A percentile compares a stretch with the other conserved stretches of the same genome.
Conservation (phyloP, 352 stramenopile genomes). For the Saprolegnia diclina region DNA sequence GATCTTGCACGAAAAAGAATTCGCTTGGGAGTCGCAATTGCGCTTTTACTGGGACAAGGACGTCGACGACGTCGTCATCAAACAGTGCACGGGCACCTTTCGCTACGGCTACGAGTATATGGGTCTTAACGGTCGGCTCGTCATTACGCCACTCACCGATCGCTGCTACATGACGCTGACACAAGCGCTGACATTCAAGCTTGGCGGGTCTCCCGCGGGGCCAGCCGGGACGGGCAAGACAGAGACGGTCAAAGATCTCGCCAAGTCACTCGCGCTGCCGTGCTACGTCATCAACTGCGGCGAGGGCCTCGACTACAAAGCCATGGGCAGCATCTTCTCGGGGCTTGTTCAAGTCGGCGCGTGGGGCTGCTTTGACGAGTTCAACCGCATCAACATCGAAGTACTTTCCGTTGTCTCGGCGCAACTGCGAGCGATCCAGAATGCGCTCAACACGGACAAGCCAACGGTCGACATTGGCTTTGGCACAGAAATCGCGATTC, state of each 20-base stretch:
- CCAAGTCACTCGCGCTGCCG: slow-evolving; percentile 86
- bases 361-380: slow-evolving; percentile 85
- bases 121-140: slow-evolving; percentile 85
- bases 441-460: slow-evolving; percentile 89
- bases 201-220: slow-evolving; percentile 84
- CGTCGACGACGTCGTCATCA: slow-evolving; percentile 85
- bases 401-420: slow-evolving; percentile 81
- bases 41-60: slow-evolving; percentile 90
- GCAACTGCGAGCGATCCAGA: slow-evolving; percentile 89
- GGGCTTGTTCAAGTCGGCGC: slow-evolving; percentile 83
- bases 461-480: slow-evolving; percentile 89
- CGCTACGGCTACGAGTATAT: slow-evolving; percentile 94
- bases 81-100: slow-evolving; percentile 88
- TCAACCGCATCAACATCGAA: slow-evolving; percentile 86
- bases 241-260: slow-evolving; percentile 91
- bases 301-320: slow-evolving; percentile 90
- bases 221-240: slow-evolving; percentile 90
- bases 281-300: slow-evolving; percentile 91
- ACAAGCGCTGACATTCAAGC: slow-evolving; percentile 89
- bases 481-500: slow-evolving; percentile 86
- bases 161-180: slow-evolving; percentile 93
- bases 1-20: slow-evolving; percentile 87
- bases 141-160: slow-evolving; percentile 91
- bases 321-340: slow-evolving; percentile 87
- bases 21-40: slow-evolving; percentile 86